Evolutionary conservation across 805 yeast genomes (phyloP).

Genomic region (Pichia kluyveri): DNA sequence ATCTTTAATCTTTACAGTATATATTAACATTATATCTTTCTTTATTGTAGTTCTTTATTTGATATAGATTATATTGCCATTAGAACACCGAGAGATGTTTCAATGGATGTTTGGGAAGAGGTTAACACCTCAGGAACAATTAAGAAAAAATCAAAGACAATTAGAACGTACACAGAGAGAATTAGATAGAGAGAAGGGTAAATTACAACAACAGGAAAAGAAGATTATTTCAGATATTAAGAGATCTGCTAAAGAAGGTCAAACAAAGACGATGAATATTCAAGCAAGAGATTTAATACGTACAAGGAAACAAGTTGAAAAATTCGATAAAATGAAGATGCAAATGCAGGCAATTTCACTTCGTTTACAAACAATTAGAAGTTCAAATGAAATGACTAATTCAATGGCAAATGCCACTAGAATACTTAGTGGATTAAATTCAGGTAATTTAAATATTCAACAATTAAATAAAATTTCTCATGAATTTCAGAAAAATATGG

Average conservation of each 20-base stretch:
- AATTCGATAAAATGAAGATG: conserved; percentile 89
- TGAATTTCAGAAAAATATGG: conserved; percentile 92
- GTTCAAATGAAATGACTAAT: conserved; percentile 90
- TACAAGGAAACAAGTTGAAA: conserved; percentile 72
- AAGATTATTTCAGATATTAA: conserved; percentile 78
- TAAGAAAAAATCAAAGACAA: conserved; percentile 92
- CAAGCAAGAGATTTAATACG: conserved; percentile 94
- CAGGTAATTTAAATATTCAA: conserved; percentile 75
- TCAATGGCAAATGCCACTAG: conserved; percentile 93
- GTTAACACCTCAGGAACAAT: conserved; percentile 88
- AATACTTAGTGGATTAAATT: conserved; percentile 77
- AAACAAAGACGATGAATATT: conserved; percentile 79
- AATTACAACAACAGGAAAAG: conserved; percentile 88
- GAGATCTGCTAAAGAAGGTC: conserved; percentile 85
- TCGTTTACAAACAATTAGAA: conserved; percentile 84
- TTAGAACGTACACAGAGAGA: conserved; percentile 92
- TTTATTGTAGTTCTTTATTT: too few relatives aligned
- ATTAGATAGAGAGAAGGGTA: conserved; percentile 75
- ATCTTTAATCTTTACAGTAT: too few relatives aligned
- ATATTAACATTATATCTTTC: too few relatives aligned
- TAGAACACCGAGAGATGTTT: conserved; percentile 29
- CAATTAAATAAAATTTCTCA: conserved; percentile 82
- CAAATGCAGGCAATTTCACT: conserved; percentile 91
- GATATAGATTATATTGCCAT: too few relatives aligned
- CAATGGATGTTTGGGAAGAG: conserved; percentile 96